These are phyloP conservation scores for Angomonas ambiguus DNA, from an alignment of 208 protist species.

Conservation along the genomic window DNA sequence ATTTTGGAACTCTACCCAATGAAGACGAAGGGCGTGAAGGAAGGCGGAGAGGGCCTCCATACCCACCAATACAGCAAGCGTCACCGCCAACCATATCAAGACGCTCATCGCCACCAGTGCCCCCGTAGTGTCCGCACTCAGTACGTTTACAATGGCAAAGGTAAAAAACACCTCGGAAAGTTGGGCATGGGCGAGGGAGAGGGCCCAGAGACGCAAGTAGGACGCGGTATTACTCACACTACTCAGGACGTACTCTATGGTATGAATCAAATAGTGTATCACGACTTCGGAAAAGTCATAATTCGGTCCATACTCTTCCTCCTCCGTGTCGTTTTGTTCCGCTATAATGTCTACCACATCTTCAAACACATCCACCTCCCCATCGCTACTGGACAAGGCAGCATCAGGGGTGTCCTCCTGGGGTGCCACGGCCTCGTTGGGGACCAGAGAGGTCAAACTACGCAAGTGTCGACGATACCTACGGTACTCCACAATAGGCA, in stretches of 20 bases:
- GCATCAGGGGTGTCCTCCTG: neutral
- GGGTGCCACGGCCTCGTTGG: neutral
- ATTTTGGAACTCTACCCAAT: conserved; percentile 98
- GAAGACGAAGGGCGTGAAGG: conserved; percentile 97
- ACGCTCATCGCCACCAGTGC: conserved; percentile 85
- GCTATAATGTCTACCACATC: neutral
- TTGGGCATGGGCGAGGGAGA: conserved; percentile 99
- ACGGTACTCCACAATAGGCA: conserved; percentile 53
- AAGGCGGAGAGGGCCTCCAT: conserved; percentile 99
- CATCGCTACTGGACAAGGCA: neutral
- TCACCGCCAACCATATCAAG: conserved; percentile 89
- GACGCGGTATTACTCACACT: conserved; percentile 99
- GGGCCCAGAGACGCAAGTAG: conserved; percentile 99
- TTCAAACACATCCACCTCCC: neutral
- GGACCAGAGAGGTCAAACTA: neutral
- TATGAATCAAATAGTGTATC: conserved; percentile 99
- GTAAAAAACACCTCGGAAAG: conserved; percentile 91
- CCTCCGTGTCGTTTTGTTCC: neutral
- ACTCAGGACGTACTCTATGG: conserved; percentile 99
- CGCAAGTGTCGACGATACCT: conserved; percentile 10
- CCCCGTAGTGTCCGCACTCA: conserved; percentile 37
- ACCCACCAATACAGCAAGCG: conserved; percentile 95
- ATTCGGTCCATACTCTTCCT: conserved; percentile 29
- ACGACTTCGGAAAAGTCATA: conserved; percentile 94
- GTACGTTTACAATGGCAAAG: conserved; percentile 55